phyloP scores from a whole-genome alignment of 225 moss, liverwort and hornwort species.

The Physcomitrellopsis africana region DNA sequence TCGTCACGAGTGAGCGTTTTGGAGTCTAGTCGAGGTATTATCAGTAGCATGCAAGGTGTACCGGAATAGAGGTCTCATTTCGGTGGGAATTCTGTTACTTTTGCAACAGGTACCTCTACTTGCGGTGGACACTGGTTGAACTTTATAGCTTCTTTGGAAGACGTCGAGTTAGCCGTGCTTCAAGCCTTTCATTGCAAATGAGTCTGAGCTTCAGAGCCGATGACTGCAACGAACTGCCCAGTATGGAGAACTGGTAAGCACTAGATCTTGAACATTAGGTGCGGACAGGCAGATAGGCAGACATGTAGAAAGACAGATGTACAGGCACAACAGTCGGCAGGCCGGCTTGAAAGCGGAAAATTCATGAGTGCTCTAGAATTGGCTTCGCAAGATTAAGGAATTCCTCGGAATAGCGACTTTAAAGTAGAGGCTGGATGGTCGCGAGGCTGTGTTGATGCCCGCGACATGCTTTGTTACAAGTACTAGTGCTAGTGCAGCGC shows the following conservation, averaged over 20 bases:
- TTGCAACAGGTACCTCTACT: constrained; percentile 18
- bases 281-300: not conserved
- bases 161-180: not conserved
- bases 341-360: too few species aligned
- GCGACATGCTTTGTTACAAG: too few species aligned
- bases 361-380: too few species aligned
- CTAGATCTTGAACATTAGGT: not conserved
- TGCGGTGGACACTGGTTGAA: constrained; percentile 9
- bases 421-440: too few species aligned
- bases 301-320: not conserved
- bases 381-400: too few species aligned
- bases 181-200: constrained; percentile 21
- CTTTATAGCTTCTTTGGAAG: constrained; percentile 5
- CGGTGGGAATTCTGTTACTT: constrained; percentile 15
- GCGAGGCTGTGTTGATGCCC: too few species aligned
- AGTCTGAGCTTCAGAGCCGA: constrained; percentile 36
- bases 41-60: not conserved
- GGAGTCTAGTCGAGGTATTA: not conserved
- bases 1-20: not conserved
- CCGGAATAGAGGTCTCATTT: constrained; percentile 24
- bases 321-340: too few species aligned
- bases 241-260: constrained; percentile 43
- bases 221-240: constrained; percentile 30
- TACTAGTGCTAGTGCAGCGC: too few species aligned
- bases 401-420: too few species aligned